Conservation (phyloP, 2,329 filamentous ascomycete species). For the Colletotrichum higginsianum region DNA sequence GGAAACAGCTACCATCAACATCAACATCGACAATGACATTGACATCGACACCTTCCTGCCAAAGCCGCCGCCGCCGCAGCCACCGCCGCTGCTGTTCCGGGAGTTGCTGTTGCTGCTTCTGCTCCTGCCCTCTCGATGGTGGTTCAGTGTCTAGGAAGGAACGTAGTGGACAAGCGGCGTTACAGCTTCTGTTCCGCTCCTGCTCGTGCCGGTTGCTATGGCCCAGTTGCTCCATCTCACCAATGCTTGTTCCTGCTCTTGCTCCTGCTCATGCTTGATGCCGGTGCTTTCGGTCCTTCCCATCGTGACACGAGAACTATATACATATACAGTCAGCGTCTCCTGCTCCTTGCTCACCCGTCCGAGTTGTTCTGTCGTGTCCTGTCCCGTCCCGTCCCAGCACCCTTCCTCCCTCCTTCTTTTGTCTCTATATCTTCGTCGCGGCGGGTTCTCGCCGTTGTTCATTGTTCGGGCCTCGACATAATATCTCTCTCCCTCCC, state of each 20-base stretch:
- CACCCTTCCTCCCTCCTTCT: slow-evolving; percentile 24
- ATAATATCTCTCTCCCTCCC: slow-evolving; percentile 2
- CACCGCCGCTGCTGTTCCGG: background rate
- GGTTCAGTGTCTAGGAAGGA: too few relatives aligned
- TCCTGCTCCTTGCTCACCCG: slow-evolving; percentile 10
- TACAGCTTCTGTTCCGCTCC: background rate
- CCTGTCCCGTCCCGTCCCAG: slow-evolving; percentile 10
- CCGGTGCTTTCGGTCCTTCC: background rate
- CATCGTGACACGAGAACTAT: slow-evolving; percentile 13
- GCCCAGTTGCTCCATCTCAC: background rate
- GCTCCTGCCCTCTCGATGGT: background rate
- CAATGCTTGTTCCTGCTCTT: background rate
- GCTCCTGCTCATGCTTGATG: background rate
- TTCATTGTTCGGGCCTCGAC: background rate
- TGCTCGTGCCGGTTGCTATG: background rate
- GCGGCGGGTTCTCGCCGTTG: slow-evolving; percentile 15
- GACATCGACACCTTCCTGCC: slow-evolving; percentile 8
- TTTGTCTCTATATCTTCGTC: slow-evolving; percentile 20
- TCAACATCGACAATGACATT: too few relatives aligned
- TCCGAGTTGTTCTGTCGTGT: slow-evolving; percentile 3
- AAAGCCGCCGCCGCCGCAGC: background rate
- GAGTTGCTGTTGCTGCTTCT: background rate
- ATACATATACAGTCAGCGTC: slow-evolving; percentile 28
- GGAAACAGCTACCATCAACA: slow-evolving; percentile 1
- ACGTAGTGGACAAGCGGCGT: too few relatives aligned